These are phyloP conservation scores for Lolium multiflorum DNA, from an alignment of 176 grass and related monocot genomes.

Conservation along the genomic window DNA sequence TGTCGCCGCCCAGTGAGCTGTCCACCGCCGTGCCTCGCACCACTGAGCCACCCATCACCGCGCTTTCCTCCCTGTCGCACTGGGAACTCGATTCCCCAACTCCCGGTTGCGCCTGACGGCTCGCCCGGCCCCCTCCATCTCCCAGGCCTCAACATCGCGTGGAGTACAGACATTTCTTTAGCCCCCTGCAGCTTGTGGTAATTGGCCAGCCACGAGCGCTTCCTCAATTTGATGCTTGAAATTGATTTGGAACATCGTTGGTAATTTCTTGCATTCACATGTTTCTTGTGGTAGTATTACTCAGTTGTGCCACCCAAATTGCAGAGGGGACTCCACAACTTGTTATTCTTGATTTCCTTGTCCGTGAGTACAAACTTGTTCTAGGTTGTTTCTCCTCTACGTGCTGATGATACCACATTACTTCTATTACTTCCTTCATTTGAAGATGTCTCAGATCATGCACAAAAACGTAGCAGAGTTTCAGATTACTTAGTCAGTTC, in stretches of 20 bases:
- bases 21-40: neutral
- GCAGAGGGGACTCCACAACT: neutral
- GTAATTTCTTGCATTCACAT: neutral
- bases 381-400: neutral
- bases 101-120: neutral
- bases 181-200: neutral
- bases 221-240: neutral
- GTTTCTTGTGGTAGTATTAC: neutral
- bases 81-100: neutral
- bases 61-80: neutral
- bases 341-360: neutral
- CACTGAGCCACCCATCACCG: neutral
- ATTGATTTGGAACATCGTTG: neutral
- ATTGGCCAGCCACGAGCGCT: neutral
- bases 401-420: neutral
- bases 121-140: neutral
- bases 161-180: too few species aligned
- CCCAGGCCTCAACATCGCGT: too few species aligned
- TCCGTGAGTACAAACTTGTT: neutral
- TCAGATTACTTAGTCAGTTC: neutral
- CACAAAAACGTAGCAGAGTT: neutral
- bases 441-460: neutral
- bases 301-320: neutral
- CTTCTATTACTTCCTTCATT: neutral
- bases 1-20: neutral